Evolutionary conservation across 352 stramenopile species (phyloP).

Genomic region (Globisporangium lucens): DNA sequence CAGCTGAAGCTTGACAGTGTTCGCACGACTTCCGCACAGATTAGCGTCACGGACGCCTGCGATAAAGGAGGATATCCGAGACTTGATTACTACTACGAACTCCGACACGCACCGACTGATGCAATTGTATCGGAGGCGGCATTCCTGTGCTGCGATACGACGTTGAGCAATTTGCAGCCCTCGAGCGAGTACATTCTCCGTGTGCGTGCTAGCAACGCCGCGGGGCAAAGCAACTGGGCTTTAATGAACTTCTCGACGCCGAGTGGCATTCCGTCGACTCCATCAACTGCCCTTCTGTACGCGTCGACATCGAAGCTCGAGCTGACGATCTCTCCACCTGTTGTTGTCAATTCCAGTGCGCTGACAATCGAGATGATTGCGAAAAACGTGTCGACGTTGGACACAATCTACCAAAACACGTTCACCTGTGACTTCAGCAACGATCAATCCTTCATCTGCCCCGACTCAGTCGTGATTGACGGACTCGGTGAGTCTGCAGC

Average conservation of each 20-base stretch:
- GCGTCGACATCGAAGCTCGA: conserved; percentile 25
- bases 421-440: conserved; percentile 9
- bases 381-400: background rate
- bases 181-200: conserved; percentile 24
- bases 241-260: conserved; percentile 24
- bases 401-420: conserved; percentile 9
- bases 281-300: conserved; percentile 22
- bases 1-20: conserved; percentile 15
- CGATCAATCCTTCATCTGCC: conserved; percentile 19
- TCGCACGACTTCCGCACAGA: conserved; percentile 9
- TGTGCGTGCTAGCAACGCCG: conserved; percentile 18
- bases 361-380: conserved; percentile 19
- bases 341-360: conserved; percentile 11
- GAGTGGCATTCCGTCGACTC: conserved; percentile 25
- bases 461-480: conserved; percentile 16
- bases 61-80: conserved; percentile 27
- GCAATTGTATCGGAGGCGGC: background rate
- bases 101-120: conserved; percentile 10
- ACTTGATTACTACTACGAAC: conserved; percentile 8
- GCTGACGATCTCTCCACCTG: conserved; percentile 22
- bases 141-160: conserved; percentile 20
- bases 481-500: conserved; percentile 10
- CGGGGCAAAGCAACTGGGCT: conserved; percentile 28
- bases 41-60: conserved; percentile 26
- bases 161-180: conserved; percentile 19